Evolutionary conservation across 2,329 filamentous ascomycete species (phyloP), one percentile per base, ranked within the genome.

Genomic region (Eurotiales sp.): DNA sequence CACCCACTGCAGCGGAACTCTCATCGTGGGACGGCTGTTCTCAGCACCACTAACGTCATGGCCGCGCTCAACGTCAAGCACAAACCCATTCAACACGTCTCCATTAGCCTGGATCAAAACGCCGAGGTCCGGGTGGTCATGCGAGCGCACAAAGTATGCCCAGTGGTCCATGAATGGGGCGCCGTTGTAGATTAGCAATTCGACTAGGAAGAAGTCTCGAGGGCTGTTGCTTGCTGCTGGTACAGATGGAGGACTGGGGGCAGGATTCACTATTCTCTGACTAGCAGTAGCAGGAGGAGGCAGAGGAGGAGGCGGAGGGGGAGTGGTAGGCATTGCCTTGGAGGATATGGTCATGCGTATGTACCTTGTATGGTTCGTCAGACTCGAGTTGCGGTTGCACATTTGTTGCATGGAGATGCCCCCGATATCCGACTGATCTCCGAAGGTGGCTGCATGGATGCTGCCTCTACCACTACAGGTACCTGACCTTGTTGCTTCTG

Each of bases 161-260:
- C 67, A 71, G 56, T 71, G 65, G 46, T 71, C 61, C 39, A 66
- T 67, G 56, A 68, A 71, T 0, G 64, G 67, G 0, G 46, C 19
- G 14, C 68, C 68, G 46, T 62, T 69, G 55, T 53, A 67, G 19
- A 60, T 61, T 12, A 68, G 39, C 5, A 70, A 48, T 25, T 68
- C 59, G 14, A 69, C 51, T 3, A 66, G 37, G 32, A 64, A 60
- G 4, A 60, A 55, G 0, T 56, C 57, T 19, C 17, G 29, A 47
- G 14, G 17, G 23, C 14, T 21, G 15, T 15, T 19, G 34, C 17
- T 17, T 37, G 21, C 34, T 6, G 15, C 6, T 3, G 34, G 34
- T n/a, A n/a, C 8, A 10, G 34, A 8, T 37, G 8, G 34, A 21
- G 6, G 34, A 10, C 34, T 10, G 32, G n/a, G 32, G 11, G 14